Evolutionary conservation across 176 grass and related monocot genomes (phyloP).

Genomic region (Areca catechu): DNA sequence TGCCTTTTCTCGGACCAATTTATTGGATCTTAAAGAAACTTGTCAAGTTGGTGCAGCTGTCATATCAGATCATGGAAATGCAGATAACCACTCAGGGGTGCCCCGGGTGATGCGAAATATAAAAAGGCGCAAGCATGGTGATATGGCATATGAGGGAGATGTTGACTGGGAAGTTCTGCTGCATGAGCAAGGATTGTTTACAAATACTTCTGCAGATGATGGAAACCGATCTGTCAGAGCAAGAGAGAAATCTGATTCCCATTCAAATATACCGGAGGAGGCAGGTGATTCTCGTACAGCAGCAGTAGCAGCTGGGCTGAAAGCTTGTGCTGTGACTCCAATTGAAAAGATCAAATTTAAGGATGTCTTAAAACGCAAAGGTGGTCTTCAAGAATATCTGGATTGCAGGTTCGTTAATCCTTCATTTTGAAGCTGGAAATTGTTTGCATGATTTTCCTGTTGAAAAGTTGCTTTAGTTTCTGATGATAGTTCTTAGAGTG

Average conservation of each 20-base stretch:
- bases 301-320: conserved; percentile 75
- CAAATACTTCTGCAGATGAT: conserved; percentile 32
- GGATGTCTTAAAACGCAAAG: conserved; percentile 81
- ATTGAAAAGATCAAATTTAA: conserved; percentile 97
- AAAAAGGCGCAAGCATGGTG: conserved; percentile 64
- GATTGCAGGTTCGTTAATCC: conserved; percentile 63
- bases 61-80: conserved; percentile 26
- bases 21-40: conserved; percentile 29
- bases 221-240: conserved; percentile 38
- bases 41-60: conserved; percentile 23
- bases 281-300: conserved; percentile 34
- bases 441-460: not conserved
- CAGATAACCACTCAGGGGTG: conserved; percentile 36
- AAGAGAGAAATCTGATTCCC: conserved; percentile 38
- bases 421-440: conserved; percentile 11
- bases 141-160: conserved; percentile 96
- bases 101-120: conserved; percentile 33
- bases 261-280: conserved; percentile 26
- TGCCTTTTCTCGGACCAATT: conserved; percentile 9
- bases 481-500: not conserved
- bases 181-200: conserved; percentile 70
- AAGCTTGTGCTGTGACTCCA: conserved; percentile 48
- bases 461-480: not conserved
- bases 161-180: conserved; percentile 79
- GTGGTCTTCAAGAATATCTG: conserved; percentile 82